These are phyloP conservation scores for Daldinia sp. DNA, from an alignment of 2,329 filamentous ascomycete genomes.

Conservation along the genomic window DNA sequence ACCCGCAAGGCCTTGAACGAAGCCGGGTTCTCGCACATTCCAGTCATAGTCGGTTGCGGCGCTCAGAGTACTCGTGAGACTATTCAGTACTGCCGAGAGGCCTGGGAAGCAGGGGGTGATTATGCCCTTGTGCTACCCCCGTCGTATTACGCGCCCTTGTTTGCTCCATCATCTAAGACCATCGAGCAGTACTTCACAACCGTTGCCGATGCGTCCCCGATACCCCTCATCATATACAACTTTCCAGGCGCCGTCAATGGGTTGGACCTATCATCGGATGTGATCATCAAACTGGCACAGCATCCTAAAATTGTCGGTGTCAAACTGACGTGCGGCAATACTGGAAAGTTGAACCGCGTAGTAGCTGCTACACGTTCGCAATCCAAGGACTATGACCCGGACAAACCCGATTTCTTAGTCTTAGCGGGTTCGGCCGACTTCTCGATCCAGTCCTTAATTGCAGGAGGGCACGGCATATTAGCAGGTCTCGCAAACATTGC, in stretches of 20 bases:
- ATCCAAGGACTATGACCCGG: slow-evolving; percentile 51
- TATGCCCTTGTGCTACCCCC: slow-evolving; percentile 82
- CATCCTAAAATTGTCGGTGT: slow-evolving; percentile 76
- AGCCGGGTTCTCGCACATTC: slow-evolving; percentile 73
- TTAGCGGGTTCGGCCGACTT: slow-evolving; percentile 81
- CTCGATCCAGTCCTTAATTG: slow-evolving; percentile 74
- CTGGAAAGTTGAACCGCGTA: slow-evolving; percentile 75
- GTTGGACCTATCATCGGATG: slow-evolving; percentile 73
- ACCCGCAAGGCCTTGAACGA: slow-evolving; percentile 77
- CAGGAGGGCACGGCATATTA: slow-evolving; percentile 77
- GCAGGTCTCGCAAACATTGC: slow-evolving; percentile 79
- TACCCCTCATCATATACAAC: slow-evolving; percentile 78
- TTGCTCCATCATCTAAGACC: slow-evolving; percentile 70
- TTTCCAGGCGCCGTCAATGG: slow-evolving; percentile 74
- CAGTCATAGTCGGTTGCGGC: slow-evolving; percentile 81
- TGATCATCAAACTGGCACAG: slow-evolving; percentile 68
- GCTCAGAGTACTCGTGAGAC: slow-evolving; percentile 80
- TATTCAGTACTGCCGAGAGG: slow-evolving; percentile 76
- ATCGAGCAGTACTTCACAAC: slow-evolving; percentile 74
- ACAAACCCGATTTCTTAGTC: slow-evolving; percentile 70
- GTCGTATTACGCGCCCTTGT: slow-evolving; percentile 78
- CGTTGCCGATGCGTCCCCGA: slow-evolving; percentile 72
- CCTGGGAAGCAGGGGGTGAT: slow-evolving; percentile 76
- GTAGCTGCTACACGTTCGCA: slow-evolving; percentile 67
- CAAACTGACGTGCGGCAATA: slow-evolving; percentile 78